Base-by-base conservation (phyloP, 345 rosid genomes). In the Gossypium sturtianum region DNA sequence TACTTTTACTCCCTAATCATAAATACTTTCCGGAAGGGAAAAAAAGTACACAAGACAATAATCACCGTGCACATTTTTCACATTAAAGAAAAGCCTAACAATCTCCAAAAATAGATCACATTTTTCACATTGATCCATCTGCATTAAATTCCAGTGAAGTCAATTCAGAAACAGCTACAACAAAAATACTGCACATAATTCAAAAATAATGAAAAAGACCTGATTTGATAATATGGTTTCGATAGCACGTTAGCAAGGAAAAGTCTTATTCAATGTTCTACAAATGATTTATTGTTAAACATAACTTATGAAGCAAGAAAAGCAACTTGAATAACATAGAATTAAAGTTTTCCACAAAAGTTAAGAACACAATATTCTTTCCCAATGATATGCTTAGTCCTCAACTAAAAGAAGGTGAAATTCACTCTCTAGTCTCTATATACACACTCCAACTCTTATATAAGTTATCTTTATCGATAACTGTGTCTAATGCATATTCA, bases 201-300 rank as follows among this genome's bases (percentile, higher is more conserved):
- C 41, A 67, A 44, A 67, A 60, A 74, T 66, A 29, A 23, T 58
- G 7, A 58, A 58, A 58, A 58, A 13, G 56, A 86, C 97, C 97
- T 83, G 88, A 73, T 79, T 59, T 9, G 83, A 83, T 63, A 87
- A 70, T 20, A 87, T 82, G 43, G 80, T 84, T 62, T 94, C 97
- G 57, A 91, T 88, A 72, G 89, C 83, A 75, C 22, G 52, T 70
- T 51, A 52, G 72, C 57, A 67, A 67, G 56, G 23, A 72, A 51
- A 17, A 16, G 17, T 52, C 9, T 29, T 23, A 52, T 52, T n/a
- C 47, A 58, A 59, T 43, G 66, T 16, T 72, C 43, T 54, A 38
- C 74, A 19, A 19, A 1, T 13, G 45, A 71, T 71, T 9, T 1
- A 70, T 8, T 9, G n/a, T n/a, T 29, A 34, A 70, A n/a, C 13